Conservation (phyloP, 1,139 yeast species). For the Taphrina communis region DNA sequence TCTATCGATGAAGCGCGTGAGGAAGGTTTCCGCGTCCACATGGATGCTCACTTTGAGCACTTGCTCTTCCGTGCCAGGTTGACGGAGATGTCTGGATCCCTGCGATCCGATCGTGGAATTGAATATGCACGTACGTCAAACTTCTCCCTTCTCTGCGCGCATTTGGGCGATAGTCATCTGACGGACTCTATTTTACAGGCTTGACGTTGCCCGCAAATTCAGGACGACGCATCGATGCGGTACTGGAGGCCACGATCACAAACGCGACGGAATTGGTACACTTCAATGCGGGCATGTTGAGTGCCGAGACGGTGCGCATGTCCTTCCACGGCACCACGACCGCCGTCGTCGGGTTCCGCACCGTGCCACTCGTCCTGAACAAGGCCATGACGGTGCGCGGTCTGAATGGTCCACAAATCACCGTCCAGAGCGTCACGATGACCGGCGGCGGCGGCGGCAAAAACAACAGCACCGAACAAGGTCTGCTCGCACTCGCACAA, state of each 20-base stretch:
- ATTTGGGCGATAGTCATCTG: no score
- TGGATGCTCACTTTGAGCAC: background rate
- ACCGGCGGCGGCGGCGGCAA: no score
- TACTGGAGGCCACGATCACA: background rate
- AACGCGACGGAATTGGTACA: conserved; percentile 8
- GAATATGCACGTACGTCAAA: conserved; percentile 17
- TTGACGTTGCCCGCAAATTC: background rate
- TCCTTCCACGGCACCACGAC: conserved; percentile 2
- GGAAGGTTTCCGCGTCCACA: conserved; percentile 5
- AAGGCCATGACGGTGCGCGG: conserved; percentile 1
- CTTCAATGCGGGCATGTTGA: background rate
- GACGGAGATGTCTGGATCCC: background rate
- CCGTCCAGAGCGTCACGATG: background rate
- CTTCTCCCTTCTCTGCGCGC: no score
- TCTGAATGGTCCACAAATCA: conserved; percentile 7
- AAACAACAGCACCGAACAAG: background rate
- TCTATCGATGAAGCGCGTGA: background rate
- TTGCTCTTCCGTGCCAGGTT: conserved; percentile 1
- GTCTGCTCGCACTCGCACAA: background rate
- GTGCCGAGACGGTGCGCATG: background rate
- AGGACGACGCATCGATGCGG: background rate
- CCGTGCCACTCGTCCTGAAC: background rate
- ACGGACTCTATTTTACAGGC: background rate
- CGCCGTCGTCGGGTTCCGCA: background rate
- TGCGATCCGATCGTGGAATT: conserved; percentile 4